These are phyloP conservation scores for Magnaporthales sp. DNA, from an alignment of 2,329 filamentous ascomycete species.

Conservation along the genomic window DNA sequence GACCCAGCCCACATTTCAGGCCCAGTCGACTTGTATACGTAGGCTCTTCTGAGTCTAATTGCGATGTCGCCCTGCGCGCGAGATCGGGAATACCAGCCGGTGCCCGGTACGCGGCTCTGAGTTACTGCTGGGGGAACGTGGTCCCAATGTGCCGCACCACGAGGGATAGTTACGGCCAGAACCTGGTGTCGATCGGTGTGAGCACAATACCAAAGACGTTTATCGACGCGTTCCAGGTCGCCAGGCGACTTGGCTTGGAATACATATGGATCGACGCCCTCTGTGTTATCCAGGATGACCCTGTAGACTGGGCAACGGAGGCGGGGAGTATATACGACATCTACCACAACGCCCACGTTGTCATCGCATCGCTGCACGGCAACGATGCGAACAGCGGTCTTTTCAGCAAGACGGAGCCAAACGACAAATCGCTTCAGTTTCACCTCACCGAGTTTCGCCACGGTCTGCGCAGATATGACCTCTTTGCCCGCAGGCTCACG, in stretches of 20 bases:
- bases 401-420: not conserved
- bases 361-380: not conserved
- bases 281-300: constrained; percentile 2
- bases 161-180: not conserved
- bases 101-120: constrained; percentile 3
- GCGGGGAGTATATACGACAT: not conserved
- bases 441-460: not conserved
- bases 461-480: not conserved
- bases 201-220: not conserved
- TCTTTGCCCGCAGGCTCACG: not conserved
- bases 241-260: not conserved
- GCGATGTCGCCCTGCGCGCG: not conserved
- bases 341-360: constrained; percentile 1
- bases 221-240: not conserved
- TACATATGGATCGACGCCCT: constrained; percentile 4
- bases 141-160: not conserved
- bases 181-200: not conserved
- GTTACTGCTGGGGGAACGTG: constrained; percentile 5
- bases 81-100: not conserved
- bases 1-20: not conserved
- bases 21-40: not conserved
- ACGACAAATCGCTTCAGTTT: not conserved
- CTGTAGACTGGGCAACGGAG: not conserved
- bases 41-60: not conserved
- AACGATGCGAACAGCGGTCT: not conserved